Conservation (phyloP, 768 basidiomycete species). For the Rhodotorula kratochvilovae region DNA sequence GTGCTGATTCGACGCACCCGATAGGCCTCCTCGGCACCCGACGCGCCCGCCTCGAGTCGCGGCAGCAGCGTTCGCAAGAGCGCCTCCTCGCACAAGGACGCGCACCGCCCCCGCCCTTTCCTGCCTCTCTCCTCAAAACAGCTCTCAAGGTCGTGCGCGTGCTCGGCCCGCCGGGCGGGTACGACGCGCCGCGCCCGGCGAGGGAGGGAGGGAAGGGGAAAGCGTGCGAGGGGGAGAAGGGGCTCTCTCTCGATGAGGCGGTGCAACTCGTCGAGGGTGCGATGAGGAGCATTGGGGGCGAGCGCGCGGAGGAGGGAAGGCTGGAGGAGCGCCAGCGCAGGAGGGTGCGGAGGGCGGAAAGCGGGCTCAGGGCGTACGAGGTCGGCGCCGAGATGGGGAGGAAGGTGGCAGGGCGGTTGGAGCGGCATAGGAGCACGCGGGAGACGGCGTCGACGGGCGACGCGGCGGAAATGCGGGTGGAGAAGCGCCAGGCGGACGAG, state of each 20-base stretch:
- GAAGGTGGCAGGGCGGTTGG: background rate
- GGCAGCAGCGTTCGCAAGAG: background rate
- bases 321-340: background rate
- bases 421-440: background rate
- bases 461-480: no score
- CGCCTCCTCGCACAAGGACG: conserved; percentile 11
- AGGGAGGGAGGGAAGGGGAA: no score
- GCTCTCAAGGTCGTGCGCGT: conserved; percentile 5
- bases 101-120: conserved; percentile 27
- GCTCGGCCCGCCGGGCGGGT: conserved; percentile 28
- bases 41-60: background rate
- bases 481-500: background rate
- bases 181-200: background rate
- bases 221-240: background rate
- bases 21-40: conserved; percentile 22
- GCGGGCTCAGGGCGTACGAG: conserved; percentile 7
- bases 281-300: background rate
- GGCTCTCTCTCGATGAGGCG: background rate
- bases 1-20: rapidly evolving
- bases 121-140: background rate
- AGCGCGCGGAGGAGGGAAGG: background rate
- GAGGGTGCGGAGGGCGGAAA: conserved; percentile 1
- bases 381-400: background rate
- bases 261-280: background rate
- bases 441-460: background rate